A percentile compares a stretch with the other conserved stretches of the same genome.
Conservation (phyloP, 495 filamentous ascomycete genomes). For the Astrothelium macrocarpum region DNA sequence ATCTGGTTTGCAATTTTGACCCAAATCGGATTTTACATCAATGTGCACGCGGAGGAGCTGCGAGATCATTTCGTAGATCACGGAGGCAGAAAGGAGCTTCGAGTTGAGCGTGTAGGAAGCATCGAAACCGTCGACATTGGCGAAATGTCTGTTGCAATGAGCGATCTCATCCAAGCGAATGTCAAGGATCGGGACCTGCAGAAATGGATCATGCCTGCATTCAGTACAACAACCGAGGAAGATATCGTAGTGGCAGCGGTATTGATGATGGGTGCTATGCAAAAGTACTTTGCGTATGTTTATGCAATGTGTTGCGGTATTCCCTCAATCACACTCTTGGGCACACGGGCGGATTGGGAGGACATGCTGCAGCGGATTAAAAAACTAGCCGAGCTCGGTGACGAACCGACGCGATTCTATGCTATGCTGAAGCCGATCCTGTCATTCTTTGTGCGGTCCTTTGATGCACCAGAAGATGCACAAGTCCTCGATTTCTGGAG, state of each 20-base stretch:
- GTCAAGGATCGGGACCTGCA: constrained; percentile 30
- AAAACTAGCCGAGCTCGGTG: constrained; percentile 31
- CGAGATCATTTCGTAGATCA: constrained; percentile 30
- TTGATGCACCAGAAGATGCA: constrained; percentile 10
- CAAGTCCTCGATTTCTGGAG: constrained; percentile 36
- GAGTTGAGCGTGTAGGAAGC: not conserved
- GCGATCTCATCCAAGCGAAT: constrained; percentile 28
- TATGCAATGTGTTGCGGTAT: constrained; percentile 32
- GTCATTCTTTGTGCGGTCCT: constrained; percentile 16
- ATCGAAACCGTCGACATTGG: constrained; percentile 11
- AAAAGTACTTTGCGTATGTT: constrained; percentile 35
- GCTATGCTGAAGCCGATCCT: constrained; percentile 12
- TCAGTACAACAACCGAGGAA: constrained; percentile 34
- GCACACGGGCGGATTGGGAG: constrained; percentile 36
- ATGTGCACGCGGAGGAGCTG: constrained; percentile 32
- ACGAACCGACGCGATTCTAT: constrained; percentile 25
- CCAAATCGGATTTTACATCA: constrained; percentile 22
- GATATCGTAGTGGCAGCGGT: constrained; percentile 31
- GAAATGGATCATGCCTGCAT: constrained; percentile 36
- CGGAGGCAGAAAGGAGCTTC: constrained; percentile 27
- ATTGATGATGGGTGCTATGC: constrained; percentile 37
- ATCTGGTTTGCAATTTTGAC: constrained; percentile 12
- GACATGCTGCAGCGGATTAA: constrained; percentile 29
- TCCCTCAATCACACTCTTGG: constrained; percentile 42
- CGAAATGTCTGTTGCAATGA: constrained; percentile 19